Evolutionary conservation across 768 basidiomycete genomes (phyloP), one percentile per base, ranked within the genome.

Genomic region (Pleurotus ostreatus): DNA sequence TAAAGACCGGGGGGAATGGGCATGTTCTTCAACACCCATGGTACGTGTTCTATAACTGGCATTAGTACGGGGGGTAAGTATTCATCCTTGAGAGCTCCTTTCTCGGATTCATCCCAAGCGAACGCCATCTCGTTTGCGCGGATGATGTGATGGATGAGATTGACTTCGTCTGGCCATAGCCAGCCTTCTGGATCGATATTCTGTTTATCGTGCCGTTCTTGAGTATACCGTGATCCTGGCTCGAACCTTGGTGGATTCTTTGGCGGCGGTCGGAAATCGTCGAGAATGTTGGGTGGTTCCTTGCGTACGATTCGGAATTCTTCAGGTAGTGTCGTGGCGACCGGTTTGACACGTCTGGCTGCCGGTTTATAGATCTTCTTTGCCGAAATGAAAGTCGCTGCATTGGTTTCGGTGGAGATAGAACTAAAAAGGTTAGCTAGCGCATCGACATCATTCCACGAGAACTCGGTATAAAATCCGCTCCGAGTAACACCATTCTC

Each of bases 121-220:
- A n/a, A n/a, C n/a, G n/a, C n/a, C n/a, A n/a, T n/a, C n/a, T n/a
- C n/a, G n/a, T n/a, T n/a, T n/a, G n/a, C n/a, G n/a, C n/a, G n/a
- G n/a, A n/a, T n/a, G n/a, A n/a, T n/a, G n/a, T n/a, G n/a, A n/a
- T 57, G 1, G n/a, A n/a, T n/a, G n/a, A 75, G 58, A 11, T 67
- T 67, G 9, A 68, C 61, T 57, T 78, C 75, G 43, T 75, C 69
- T 0, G 64, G 64, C 60, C 59, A 65, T 0, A 77, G 62, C 54
- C 74, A 76, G 0, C 55, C 56, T 20, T 68, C 60, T 0, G 55
- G n/a, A 55, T 71, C 70, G 3, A 66, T 57, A 4, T 62, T 47
- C 58, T 68, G 60, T 0, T 1, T 16, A 8, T 70, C 63, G 16
- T 61, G 62, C 15, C 63, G 38, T 56, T 69, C 66, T 30, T 57